Evolutionary conservation across 2,329 filamentous ascomycete species (phyloP).

Genomic region (Amylocarpus encephaloides): DNA sequence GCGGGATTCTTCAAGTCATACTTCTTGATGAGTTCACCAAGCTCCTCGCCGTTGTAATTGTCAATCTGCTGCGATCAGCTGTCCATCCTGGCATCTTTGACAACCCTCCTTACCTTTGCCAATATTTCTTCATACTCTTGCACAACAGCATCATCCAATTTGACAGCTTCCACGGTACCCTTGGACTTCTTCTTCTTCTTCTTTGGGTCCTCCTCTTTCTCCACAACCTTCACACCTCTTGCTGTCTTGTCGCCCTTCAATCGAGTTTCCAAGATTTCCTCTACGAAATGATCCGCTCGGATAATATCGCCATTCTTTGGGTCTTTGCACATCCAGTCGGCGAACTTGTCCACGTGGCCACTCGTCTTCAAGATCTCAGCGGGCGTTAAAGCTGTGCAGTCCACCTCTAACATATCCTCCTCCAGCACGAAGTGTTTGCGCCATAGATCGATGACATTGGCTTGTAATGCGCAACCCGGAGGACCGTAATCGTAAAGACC

Average conservation of each 20-base stretch:
- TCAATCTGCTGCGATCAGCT: slow-evolving; percentile 57
- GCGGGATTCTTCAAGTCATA: slow-evolving; percentile 85
- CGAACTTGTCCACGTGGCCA: slow-evolving; percentile 94
- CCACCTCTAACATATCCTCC: slow-evolving; percentile 69
- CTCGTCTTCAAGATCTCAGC: slow-evolving; percentile 90
- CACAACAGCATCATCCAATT: slow-evolving; percentile 79
- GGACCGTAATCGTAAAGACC: slow-evolving; percentile 68
- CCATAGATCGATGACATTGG: slow-evolving; percentile 67
- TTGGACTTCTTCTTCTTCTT: slow-evolving; percentile 86
- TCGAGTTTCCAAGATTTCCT: slow-evolving; percentile 82
- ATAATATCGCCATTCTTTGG: slow-evolving; percentile 96
- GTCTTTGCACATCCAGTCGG: slow-evolving; percentile 98
- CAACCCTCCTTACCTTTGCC: slow-evolving; percentile 49
- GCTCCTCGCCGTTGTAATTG: slow-evolving; percentile 83
- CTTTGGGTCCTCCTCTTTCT: slow-evolving; percentile 63
- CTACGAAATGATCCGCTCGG: slow-evolving; percentile 91
- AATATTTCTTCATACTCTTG: slow-evolving; percentile 87
- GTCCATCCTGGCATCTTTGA: not conserved
- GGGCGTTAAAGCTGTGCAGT: slow-evolving; percentile 88
- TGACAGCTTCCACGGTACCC: slow-evolving; percentile 70
- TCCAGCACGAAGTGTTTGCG: slow-evolving; percentile 68
- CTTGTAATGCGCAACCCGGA: slow-evolving; percentile 62
- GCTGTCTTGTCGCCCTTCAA: slow-evolving; percentile 90
- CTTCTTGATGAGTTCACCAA: slow-evolving; percentile 83
- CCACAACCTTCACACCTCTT: slow-evolving; percentile 72